Evolutionary conservation across 768 basidiomycete species (phyloP).

Genomic region (Xerocomus potaroensis): DNA sequence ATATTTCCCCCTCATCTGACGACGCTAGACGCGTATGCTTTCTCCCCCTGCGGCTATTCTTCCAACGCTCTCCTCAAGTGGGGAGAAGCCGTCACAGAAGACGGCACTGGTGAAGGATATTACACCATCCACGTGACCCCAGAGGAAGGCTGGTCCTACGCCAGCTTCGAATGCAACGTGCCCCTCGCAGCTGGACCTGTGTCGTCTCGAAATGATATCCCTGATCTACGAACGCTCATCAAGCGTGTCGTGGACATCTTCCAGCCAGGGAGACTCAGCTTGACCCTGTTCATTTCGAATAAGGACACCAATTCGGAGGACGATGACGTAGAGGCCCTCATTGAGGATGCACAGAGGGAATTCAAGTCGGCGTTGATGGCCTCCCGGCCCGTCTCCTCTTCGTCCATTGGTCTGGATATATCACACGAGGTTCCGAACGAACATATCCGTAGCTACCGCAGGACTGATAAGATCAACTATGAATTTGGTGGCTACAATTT

Average conservation of each 20-base stretch:
- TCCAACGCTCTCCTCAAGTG: constrained; percentile 85
- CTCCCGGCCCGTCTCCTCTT: constrained; percentile 20
- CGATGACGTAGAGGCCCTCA: constrained; percentile 48
- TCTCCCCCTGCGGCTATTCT: constrained; percentile 94
- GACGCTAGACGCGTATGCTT: constrained; percentile 87
- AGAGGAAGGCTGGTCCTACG: constrained; percentile 97
- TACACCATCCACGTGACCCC: constrained; percentile 99
- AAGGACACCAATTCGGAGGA: constrained; percentile 42
- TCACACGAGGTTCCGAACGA: constrained; percentile 13
- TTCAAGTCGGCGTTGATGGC: constrained; percentile 62
- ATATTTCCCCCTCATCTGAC: constrained; percentile 80
- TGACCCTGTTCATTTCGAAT: constrained; percentile 89
- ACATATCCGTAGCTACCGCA: constrained; percentile 48
- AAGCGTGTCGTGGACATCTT: constrained; percentile 91
- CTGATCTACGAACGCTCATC: constrained; percentile 77
- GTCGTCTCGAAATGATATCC: constrained; percentile 42
- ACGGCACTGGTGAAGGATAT: constrained; percentile 71
- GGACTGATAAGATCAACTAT: constrained; percentile 98
- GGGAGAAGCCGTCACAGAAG: constrained; percentile 32
- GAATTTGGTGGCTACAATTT: constrained; percentile 92
- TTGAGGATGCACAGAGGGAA: constrained; percentile 70
- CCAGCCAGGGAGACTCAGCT: constrained; percentile 76
- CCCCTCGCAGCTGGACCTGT: constrained; percentile 44
- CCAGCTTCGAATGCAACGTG: constrained; percentile 98
- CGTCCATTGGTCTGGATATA: constrained; percentile 19